phyloP scores from a whole-genome alignment of 169 alveolate genomes.

The Cryptosporidium ryanae region DNA sequence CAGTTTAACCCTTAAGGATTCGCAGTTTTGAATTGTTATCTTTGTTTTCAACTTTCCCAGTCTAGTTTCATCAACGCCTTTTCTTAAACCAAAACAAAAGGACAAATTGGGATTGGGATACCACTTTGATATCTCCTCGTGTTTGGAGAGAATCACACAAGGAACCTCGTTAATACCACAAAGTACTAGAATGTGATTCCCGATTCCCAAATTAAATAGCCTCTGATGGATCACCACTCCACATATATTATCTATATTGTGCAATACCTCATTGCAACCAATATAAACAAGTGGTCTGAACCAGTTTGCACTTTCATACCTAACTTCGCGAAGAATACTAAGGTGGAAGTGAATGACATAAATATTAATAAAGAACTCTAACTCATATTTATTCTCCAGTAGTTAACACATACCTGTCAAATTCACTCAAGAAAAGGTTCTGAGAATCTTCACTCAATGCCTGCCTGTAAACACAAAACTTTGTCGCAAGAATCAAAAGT shows the following conservation, averaged over 20 bases:
- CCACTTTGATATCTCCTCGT: slow-evolving; percentile 23
- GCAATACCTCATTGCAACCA: slow-evolving; percentile 43
- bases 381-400: neutral
- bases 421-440: slow-evolving; percentile 4
- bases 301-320: slow-evolving; percentile 28
- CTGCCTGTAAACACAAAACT: slow-evolving; percentile 29
- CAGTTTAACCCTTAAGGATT: neutral
- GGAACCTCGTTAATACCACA: slow-evolving; percentile 38
- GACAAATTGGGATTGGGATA: neutral
- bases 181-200: slow-evolving; percentile 20
- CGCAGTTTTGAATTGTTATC: neutral
- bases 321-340: slow-evolving; percentile 23
- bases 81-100: slow-evolving; percentile 57
- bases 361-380: neutral
- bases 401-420: slow-evolving; percentile 44
- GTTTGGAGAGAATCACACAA: slow-evolving; percentile 30
- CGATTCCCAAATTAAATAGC: slow-evolving; percentile 28
- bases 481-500: too few relatives aligned
- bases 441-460: slow-evolving; percentile 23
- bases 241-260: slow-evolving; percentile 1
- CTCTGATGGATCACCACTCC: slow-evolving; percentile 42
- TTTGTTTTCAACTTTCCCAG: neutral
- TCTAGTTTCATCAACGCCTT: slow-evolving; percentile 2
- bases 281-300: slow-evolving; percentile 21
- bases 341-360: neutral